Evolutionary conservation across 2,329 filamentous ascomycete genomes (phyloP).

Genomic region (Madurella mycetomatis): DNA sequence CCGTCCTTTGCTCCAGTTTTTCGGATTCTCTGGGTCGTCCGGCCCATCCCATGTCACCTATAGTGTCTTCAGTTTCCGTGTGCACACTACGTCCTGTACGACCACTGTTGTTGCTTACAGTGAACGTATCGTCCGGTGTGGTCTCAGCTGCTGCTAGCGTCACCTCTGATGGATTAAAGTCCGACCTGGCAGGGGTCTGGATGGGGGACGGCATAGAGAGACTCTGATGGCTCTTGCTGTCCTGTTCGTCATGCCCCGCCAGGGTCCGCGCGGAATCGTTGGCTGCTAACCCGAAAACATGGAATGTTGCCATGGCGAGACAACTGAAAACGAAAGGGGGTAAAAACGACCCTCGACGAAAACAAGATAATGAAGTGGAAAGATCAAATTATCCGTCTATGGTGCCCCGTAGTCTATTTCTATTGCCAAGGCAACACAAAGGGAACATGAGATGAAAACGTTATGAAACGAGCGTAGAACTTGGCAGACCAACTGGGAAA

Average conservation of each 20-base stretch:
- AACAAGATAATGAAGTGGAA: no score
- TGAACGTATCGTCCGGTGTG: background rate
- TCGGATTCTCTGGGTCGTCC: constrained; percentile 24
- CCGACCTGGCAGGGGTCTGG: background rate
- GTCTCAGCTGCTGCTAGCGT: background rate
- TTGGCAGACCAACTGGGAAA: no score
- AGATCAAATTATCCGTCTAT: no score
- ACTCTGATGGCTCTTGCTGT: background rate
- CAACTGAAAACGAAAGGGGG: no score
- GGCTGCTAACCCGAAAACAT: background rate
- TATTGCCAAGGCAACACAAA: no score
- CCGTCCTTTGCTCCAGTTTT: constrained; percentile 19
- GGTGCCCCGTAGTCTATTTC: no score
- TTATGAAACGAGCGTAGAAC: no score
- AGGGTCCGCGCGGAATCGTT: background rate
- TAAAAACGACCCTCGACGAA: no score
- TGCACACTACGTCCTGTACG: background rate
- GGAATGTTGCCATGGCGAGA: background rate
- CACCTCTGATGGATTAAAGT: background rate
- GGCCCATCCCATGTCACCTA: constrained; percentile 22
- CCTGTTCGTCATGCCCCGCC: background rate
- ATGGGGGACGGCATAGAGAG: background rate
- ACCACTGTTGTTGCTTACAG: background rate
- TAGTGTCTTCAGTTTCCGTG: background rate
- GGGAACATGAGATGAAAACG: no score